Evolutionary conservation across 805 yeast genomes (phyloP).

Genomic region (Candida maltosa): DNA sequence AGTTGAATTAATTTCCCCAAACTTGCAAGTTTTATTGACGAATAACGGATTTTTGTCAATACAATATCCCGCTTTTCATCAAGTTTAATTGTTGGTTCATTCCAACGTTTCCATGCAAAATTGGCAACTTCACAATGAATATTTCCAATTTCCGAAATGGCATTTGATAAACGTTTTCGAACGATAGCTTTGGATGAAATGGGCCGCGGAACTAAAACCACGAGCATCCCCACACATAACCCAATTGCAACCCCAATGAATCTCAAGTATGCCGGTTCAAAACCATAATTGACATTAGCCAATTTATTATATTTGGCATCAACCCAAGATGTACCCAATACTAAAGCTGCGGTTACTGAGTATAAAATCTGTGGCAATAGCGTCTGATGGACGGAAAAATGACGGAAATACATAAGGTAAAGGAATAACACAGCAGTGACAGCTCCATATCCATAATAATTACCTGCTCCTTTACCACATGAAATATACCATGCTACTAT

Average conservation of each 20-base stretch:
- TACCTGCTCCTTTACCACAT: constrained; percentile 27
- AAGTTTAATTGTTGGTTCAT: constrained; percentile 16
- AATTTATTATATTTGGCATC: constrained; percentile 14
- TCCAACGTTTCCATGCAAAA: constrained; percentile 21
- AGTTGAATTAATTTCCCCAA: constrained; percentile 21
- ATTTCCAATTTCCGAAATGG: constrained; percentile 22
- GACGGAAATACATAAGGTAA: constrained; percentile 22
- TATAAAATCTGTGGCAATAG: constrained; percentile 24
- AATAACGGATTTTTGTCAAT: constrained; percentile 16
- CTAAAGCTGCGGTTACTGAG: constrained; percentile 27
- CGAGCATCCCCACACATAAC: constrained; percentile 25
- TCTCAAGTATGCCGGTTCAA: constrained; percentile 22
- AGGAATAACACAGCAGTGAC: constrained; percentile 24
- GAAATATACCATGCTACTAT: constrained; percentile 34
- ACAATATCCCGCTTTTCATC: constrained; percentile 19
- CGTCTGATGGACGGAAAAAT: constrained; percentile 25
- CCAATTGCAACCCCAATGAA: constrained; percentile 28
- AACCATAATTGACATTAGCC: constrained; percentile 27
- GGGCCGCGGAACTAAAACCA: constrained; percentile 26
- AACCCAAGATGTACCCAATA: constrained; percentile 31
- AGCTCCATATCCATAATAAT: constrained; percentile 27
- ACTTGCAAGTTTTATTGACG: constrained; percentile 17
- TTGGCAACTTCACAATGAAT: constrained; percentile 27
- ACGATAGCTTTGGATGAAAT: constrained; percentile 24
- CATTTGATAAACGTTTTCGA: constrained; percentile 20